These are phyloP conservation scores for Daldinia eschscholtzii DNA, from an alignment of 2,329 filamentous ascomycete genomes.

Conservation along the genomic window DNA sequence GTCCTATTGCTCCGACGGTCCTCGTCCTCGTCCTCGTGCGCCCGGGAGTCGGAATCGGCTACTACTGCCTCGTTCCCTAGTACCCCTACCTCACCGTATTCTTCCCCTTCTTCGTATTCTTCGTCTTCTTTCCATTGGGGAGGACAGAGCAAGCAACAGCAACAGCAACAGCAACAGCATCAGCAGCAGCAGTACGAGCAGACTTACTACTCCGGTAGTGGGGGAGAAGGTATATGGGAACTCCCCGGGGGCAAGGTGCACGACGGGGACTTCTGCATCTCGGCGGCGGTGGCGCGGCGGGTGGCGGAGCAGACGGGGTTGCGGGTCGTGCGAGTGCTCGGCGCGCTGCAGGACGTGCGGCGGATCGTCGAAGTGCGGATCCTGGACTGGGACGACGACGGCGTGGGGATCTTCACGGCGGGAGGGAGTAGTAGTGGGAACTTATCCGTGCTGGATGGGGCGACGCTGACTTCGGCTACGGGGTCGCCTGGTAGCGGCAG, in stretches of 20 bases:
- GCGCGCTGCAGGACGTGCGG: slow-evolving; percentile 44
- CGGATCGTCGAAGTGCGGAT: slow-evolving; percentile 39
- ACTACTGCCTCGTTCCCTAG: background rate
- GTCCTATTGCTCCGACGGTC: slow-evolving; percentile 47
- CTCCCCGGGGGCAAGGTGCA: slow-evolving; percentile 48
- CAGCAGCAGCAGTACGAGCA: background rate
- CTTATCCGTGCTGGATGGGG: slow-evolving; percentile 18
- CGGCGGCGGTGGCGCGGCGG: slow-evolving; percentile 47
- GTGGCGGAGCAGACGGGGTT: slow-evolving; percentile 48
- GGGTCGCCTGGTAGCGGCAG: background rate
- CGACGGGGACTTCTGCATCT: slow-evolving; percentile 49
- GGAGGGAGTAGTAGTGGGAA: background rate
- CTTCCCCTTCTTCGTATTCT: background rate
- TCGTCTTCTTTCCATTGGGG: background rate
- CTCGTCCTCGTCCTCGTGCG: too few relatives aligned
- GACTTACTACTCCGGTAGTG: too few relatives aligned
- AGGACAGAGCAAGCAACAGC: background rate
- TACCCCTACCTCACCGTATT: background rate
- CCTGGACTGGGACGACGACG: slow-evolving; percentile 41
- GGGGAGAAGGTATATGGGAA: slow-evolving; percentile 40
- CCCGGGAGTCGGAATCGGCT: background rate
- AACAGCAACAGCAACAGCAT: background rate
- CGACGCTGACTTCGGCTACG: slow-evolving; percentile 21
- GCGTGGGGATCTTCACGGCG: slow-evolving; percentile 29
- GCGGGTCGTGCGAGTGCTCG: slow-evolving; percentile 44